Evolutionary conservation across 208 protist genomes (phyloP), one percentile per base, ranked within the genome.

Genomic region (Wallacemonas sp.): DNA sequence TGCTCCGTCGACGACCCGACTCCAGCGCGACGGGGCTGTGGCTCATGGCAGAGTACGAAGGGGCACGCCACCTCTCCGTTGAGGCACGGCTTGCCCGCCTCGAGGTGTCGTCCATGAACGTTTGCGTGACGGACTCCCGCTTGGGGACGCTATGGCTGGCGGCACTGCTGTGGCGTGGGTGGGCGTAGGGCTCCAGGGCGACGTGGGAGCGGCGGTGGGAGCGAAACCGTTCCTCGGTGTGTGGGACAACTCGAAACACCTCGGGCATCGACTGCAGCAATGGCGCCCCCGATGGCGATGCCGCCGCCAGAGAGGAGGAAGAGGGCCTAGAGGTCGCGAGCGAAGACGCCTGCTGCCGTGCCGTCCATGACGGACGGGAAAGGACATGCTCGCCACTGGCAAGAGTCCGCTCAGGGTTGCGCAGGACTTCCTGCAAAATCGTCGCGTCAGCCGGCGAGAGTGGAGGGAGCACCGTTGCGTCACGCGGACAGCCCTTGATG

Each of bases 361-460:
- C 39, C 4, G 39, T 34, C 38, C 36, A 62, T 29, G 38, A 44
- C 3, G 55, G 34, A 3, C 39, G 55, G 3, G 55, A 62, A 6
- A 46, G 22, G 3, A 62, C 37, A 19, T 46, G 55, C 21, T 48
- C 27, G 13, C 27, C 33, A 0, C n/a, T 10, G 1, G 37, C 54
- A 0, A 67, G 54, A 12, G n/a, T 66, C 39, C 39, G 26, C 27
- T 63, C 30, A 2, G 68, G 70, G 62, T 58, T 33, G 32, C 63
- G 61, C 60, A 81, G 42, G 33, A 75, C 71, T 19, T 60, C 66
- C 44, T 67, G 46, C 57, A 81, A 44, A n/a, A 81, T 65, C 12
- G 63, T 68, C 9, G 69, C 39, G 45, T 81, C 76, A 0, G 76
- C 67, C 17, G 76, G 76, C 2, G 76, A 81, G 13, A 81, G 61